A percentile compares a stretch with the other conserved stretches of the same genome.
These are phyloP conservation scores for Globisporangium sylvaticum DNA, from an alignment of 352 stramenopile genomes.

Conservation along the genomic window DNA sequence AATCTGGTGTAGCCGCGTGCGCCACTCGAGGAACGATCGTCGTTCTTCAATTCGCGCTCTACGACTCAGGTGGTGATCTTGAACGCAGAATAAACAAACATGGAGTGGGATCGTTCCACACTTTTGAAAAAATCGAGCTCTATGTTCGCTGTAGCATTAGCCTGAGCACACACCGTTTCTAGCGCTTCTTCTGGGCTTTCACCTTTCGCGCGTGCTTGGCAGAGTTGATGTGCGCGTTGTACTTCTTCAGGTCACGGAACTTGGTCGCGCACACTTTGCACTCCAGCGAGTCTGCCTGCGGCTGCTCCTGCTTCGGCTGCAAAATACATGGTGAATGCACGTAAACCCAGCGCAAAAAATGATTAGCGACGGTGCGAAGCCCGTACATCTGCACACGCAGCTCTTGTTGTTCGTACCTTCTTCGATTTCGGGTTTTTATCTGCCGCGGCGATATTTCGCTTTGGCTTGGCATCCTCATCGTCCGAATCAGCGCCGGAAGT, in stretches of 20 bases:
- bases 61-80: not conserved
- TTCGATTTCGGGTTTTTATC: not conserved
- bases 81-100: not conserved
- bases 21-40: not conserved
- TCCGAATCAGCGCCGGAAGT: not conserved
- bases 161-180: not conserved
- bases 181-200: slow-evolving; percentile 52
- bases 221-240: slow-evolving; percentile 86
- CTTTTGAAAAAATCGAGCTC: not conserved
- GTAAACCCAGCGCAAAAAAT: not conserved
- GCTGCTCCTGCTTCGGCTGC: slow-evolving; percentile 15
- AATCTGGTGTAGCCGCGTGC: not conserved
- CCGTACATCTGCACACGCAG: not conserved
- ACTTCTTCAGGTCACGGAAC: slow-evolving; percentile 75
- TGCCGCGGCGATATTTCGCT: not conserved
- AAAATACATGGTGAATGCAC: not conserved
- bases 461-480: slow-evolving; percentile 2
- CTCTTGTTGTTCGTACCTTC: slow-evolving; percentile 4
- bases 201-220: slow-evolving; percentile 75
- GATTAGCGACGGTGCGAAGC: no score
- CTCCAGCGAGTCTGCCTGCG: slow-evolving; percentile 22
- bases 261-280: slow-evolving; percentile 53
- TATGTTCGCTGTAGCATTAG: not conserved
- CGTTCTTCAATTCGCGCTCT: not conserved
- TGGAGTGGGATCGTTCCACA: no score